phyloP scores from a whole-genome alignment of 208 protist species.

The Crithidia expoeki region DNA sequence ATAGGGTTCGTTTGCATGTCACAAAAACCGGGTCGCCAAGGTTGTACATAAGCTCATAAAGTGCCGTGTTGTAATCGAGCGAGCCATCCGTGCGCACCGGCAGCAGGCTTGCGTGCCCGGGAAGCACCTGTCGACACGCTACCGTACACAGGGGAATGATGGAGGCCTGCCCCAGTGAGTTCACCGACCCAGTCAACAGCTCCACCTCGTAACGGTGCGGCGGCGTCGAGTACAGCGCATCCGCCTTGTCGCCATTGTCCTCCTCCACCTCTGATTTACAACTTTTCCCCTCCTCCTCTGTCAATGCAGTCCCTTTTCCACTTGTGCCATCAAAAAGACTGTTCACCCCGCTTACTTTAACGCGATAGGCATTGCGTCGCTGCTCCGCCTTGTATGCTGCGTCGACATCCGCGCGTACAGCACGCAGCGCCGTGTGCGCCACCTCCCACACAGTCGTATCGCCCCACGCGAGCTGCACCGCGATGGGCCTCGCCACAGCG shows the following conservation, averaged over 20 bases:
- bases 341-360: neutral
- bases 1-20: constrained; percentile 47
- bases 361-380: neutral
- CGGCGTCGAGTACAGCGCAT: constrained; percentile 27
- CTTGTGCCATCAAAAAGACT: neutral
- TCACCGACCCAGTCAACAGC: constrained; percentile 45
- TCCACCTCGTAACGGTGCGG: constrained; percentile 52
- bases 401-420: constrained; percentile 35
- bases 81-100: constrained; percentile 32
- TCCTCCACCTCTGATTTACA: neutral
- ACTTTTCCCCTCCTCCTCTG: no score
- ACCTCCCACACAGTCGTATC: constrained; percentile 67
- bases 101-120: constrained; percentile 28
- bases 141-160: constrained; percentile 50
- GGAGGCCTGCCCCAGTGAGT: constrained; percentile 44
- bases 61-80: constrained; percentile 42
- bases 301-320: neutral
- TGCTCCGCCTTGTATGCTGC: constrained; percentile 13
- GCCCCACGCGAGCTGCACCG: constrained; percentile 57
- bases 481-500: constrained; percentile 15
- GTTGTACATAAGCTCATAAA: constrained; percentile 48
- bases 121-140: constrained; percentile 58
- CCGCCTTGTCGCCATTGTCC: constrained; percentile 12
- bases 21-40: constrained; percentile 76
- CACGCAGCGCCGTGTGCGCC: constrained; percentile 32